Evolutionary conservation across 108 stramenopile species (phyloP), one percentile per base, ranked within the genome.

Genomic region (Aurantiochytrium sp.): DNA sequence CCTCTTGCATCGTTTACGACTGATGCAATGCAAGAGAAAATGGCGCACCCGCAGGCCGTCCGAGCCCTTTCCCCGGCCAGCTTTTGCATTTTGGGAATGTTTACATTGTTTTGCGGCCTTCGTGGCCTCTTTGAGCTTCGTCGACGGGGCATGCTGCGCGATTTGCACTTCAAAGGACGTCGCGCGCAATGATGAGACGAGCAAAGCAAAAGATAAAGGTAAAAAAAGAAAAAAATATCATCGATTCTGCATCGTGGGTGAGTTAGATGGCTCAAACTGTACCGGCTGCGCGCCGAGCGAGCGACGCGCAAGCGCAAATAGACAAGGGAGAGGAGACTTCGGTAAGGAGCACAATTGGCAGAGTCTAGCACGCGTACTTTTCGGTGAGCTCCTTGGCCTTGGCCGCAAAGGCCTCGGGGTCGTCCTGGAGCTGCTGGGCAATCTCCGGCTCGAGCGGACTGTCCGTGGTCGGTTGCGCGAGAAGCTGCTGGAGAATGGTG

Each of bases 381-480:
- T 89, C 88, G 4, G 92, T 92, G 72, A 90, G 90, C 88, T 92
- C 89, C 64, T 49, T 76, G 55, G 92, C 92, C 72, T 90, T 88
- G 25, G 71, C 47, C 35, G 43, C 57, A 88, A 92, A 92, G 59
- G 90, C 91, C 2, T 91, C 88, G 43, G 89, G 87, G 58, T 92
- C 91, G 59, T 91, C 92, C 57, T 88, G 60, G 25, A 92, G 92
- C 91, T 91, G 92, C 72, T 73, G 88, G n/a, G 90, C 92, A 57
- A 92, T 92, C 49, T 92, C 92, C 51, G 92, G 90, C 91, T 92
- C 92, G 28, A 92, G 90, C 14, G 92, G 92, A 88, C 89, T 92
- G 88, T 92, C 92, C 35, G 92, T 91, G 69, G 88, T 83, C 12
- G 92, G 92, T 88, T 92, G 90, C 91, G 89, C 89, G 60, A 92